phyloP scores from a whole-genome alignment of 2,329 filamentous ascomycete genomes.

The Pseudophaeomoniella oleicola region DNA sequence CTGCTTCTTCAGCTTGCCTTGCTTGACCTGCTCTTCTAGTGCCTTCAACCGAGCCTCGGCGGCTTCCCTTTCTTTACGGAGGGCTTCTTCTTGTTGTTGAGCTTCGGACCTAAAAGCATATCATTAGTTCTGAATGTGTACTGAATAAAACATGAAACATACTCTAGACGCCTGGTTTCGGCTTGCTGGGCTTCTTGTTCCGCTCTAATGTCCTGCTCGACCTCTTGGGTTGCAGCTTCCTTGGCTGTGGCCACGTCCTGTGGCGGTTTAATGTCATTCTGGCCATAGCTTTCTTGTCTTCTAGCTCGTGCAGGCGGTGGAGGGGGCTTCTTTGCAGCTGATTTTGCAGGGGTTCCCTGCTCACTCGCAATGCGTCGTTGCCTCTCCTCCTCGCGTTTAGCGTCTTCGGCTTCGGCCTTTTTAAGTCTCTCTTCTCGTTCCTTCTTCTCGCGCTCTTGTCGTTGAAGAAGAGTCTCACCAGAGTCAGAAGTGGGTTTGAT shows the following conservation, averaged over 20 bases:
- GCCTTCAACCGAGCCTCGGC: conserved; percentile 72
- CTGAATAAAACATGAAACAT: conserved; percentile 34
- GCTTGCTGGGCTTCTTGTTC: conserved; percentile 65
- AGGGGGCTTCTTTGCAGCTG: conserved; percentile 49
- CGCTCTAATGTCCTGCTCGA: conserved; percentile 42
- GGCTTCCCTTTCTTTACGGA: conserved; percentile 65
- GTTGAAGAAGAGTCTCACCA: conserved; percentile 68
- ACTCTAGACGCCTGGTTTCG: conserved; percentile 68
- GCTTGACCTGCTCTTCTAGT: conserved; percentile 83
- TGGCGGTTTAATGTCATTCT: conserved; percentile 44
- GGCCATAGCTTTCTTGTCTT: conserved; percentile 36
- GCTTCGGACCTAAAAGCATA: conserved; percentile 60
- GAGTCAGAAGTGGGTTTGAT: conserved; percentile 70
- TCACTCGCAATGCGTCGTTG: conserved; percentile 73
- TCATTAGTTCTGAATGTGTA: conserved; percentile 16
- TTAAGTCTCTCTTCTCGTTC: conserved; percentile 77
- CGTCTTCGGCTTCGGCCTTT: conserved; percentile 89
- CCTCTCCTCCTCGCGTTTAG: conserved; percentile 72
- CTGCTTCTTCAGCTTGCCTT: conserved; percentile 88
- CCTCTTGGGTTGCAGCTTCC: conserved; percentile 50
- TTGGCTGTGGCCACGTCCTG: conserved; percentile 40
- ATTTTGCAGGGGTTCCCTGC: conserved; percentile 46
- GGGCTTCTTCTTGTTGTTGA: conserved; percentile 61
- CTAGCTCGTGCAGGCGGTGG: conserved; percentile 65
- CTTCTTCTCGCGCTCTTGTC: conserved; percentile 72